Conservation (phyloP, 306 rosid genomes). For the Cicer arietinum region DNA sequence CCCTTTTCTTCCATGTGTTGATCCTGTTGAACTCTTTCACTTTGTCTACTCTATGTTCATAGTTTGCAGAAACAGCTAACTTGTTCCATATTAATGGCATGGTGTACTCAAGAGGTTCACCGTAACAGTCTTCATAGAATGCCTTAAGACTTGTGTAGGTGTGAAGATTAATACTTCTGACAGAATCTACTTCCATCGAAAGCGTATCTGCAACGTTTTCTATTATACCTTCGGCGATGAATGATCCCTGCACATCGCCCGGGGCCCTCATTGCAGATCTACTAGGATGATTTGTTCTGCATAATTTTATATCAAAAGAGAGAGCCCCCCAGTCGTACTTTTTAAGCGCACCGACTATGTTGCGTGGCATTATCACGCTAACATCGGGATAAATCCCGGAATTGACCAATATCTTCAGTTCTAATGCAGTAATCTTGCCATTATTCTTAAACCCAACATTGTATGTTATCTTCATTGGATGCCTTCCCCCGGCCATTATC, state of each 20-base stretch:
- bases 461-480: slow-evolving; percentile 84
- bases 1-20: slow-evolving; percentile 77
- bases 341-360: slow-evolving; percentile 57
- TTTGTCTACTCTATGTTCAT: slow-evolving; percentile 53
- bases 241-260: slow-evolving; percentile 84
- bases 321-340: slow-evolving; percentile 93
- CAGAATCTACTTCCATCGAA: slow-evolving; percentile 67
- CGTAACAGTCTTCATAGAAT: slow-evolving; percentile 55
- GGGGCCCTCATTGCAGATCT: slow-evolving; percentile 89
- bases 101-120: slow-evolving; percentile 76
- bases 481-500: slow-evolving; percentile 94
- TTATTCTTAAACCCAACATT: slow-evolving; percentile 78
- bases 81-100: slow-evolving; percentile 78
- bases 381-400: slow-evolving; percentile 67
- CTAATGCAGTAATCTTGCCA: slow-evolving; percentile 81
- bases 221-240: slow-evolving; percentile 78
- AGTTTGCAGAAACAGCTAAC: slow-evolving; percentile 60
- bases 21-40: slow-evolving; percentile 63
- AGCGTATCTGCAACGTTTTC: slow-evolving; percentile 84
- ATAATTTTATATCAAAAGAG: slow-evolving; percentile 72
- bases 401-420: slow-evolving; percentile 69
- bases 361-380: slow-evolving; percentile 60
- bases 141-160: slow-evolving; percentile 60
- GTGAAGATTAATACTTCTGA: slow-evolving; percentile 73
- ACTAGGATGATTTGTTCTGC: slow-evolving; percentile 76